These are phyloP conservation scores for Ceratobasidium papillatum DNA, from an alignment of 1,284 basidiomycete genomes.

Conservation along the genomic window DNA sequence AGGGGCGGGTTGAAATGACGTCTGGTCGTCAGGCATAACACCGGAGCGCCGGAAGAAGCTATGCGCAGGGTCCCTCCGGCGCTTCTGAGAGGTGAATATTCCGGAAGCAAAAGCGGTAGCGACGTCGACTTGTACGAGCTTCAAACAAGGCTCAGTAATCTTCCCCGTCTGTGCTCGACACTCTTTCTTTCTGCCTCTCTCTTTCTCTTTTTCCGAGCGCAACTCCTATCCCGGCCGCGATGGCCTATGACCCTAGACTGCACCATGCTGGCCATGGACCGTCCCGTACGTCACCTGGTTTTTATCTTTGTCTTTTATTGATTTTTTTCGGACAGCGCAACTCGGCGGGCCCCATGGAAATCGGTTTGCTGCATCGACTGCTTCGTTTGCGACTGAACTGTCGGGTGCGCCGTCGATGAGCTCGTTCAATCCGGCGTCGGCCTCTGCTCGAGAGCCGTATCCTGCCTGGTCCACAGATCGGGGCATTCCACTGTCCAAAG, in stretches of 20 bases:
- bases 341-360: slow-evolving; percentile 24
- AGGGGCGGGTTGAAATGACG: not conserved
- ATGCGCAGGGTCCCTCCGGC: not conserved
- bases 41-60: slow-evolving; percentile 28
- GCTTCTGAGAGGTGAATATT: not conserved
- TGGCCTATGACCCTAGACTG: slow-evolving; percentile 27
- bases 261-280: slow-evolving; percentile 40
- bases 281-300: slow-evolving; percentile 19
- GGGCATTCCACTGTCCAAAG: slow-evolving; percentile 95
- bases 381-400: slow-evolving; percentile 51
- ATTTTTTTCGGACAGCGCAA: slow-evolving; percentile 14
- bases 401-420: slow-evolving; percentile 65
- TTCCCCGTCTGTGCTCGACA: slow-evolving; percentile 6
- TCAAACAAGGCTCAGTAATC: slow-evolving; percentile 2
- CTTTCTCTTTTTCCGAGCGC: not conserved
- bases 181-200: slow-evolving; percentile 24
- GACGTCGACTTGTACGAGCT: not conserved
- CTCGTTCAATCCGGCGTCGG: slow-evolving; percentile 61
- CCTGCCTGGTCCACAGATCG: slow-evolving; percentile 94
- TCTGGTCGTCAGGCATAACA: slow-evolving; percentile 11
- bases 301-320: slow-evolving; percentile 8
- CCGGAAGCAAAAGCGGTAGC: slow-evolving; percentile 16
- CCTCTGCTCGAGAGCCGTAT: slow-evolving; percentile 76
- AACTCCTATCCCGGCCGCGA: not conserved
- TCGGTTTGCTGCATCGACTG: slow-evolving; percentile 36